Evolutionary conservation across 768 basidiomycete species (phyloP), one percentile per base, ranked within the genome.

Genomic region (Kwoniella bestiolae): DNA sequence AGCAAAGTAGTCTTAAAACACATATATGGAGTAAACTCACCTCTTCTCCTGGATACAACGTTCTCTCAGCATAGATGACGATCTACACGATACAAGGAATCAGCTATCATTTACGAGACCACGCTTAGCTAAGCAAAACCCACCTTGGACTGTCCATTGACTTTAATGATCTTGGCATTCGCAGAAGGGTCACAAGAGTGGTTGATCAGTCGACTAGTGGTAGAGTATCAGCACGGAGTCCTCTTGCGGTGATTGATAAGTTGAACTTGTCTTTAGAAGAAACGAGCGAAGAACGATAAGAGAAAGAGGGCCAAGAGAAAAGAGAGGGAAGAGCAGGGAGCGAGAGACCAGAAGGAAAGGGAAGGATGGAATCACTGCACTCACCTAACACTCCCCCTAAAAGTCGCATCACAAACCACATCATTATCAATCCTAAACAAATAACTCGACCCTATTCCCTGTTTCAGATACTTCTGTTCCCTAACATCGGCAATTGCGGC

Each of bases 401-500:
- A 96, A 50, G 96, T 99, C 2, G 96, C 96, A 82, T 99, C 96
- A 76, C 97, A 95, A 65, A 98, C 94, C 71, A 94, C 83, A 80
- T 99, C 95, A 79, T 96, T 94, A 81, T 99, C 96, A 73, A 99
- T 94, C 68, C 96, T 85, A 84, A 99, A 99, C 55, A 99, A 84
- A 83, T 99, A 99, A 78, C 92, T 94, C 80, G 92, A 94, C 16
- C 96, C 96, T 68, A 99, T 99, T 2, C 96, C 96, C 78, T 94
- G 92, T 58, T 93, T 86, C 83, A 97, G 92, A 79, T 99, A 99
- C 71, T 89, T 87, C 84, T 96, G 95, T 84, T 99, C 96, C 53
- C 96, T 86, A 80, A 94, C 92, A 73, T 98, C 96, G 28, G 96
- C 96, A 11, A 97, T 92, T 74, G 91, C 90, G 47, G 93, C 92